Conservation (phyloP, 2,329 filamentous ascomycete species). For the Capronia epimyces region DNA sequence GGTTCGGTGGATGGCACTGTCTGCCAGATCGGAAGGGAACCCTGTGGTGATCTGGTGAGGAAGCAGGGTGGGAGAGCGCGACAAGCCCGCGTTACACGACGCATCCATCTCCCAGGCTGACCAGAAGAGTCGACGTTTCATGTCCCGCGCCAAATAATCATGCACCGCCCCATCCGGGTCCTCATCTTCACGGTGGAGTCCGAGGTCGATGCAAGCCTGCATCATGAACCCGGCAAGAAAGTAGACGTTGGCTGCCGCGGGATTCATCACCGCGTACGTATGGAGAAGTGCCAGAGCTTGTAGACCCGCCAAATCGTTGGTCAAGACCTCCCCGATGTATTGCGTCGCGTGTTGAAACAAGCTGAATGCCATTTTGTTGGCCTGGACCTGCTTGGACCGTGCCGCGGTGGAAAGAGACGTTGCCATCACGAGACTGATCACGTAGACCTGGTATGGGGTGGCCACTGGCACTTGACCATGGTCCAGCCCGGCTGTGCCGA, state of each 20-base stretch:
- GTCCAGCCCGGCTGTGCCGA: background rate
- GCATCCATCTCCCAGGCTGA: slow-evolving; percentile 5
- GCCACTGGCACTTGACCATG: background rate
- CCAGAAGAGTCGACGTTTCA: slow-evolving; percentile 8
- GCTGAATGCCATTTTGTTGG: background rate
- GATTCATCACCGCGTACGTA: slow-evolving; percentile 5
- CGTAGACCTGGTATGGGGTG: slow-evolving; percentile 1
- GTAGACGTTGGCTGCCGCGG: slow-evolving; percentile 5
- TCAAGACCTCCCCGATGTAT: slow-evolving; percentile 1
- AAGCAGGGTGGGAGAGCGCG: background rate
- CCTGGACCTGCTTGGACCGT: background rate
- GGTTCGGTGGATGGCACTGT: background rate
- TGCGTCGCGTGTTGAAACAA: slow-evolving; percentile 5
- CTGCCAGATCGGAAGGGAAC: slow-evolving; percentile 1
- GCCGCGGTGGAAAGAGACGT: slow-evolving; percentile 6
- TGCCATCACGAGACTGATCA: slow-evolving; percentile 5
- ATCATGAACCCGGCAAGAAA: slow-evolving; percentile 4
- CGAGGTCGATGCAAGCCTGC: slow-evolving; percentile 9
- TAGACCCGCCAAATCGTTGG: slow-evolving; percentile 5
- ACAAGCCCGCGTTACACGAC: background rate
- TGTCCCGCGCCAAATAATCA: background rate
- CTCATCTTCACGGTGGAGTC: slow-evolving; percentile 2
- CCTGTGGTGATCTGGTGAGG: background rate
- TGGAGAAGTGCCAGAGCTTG: slow-evolving; percentile 3
- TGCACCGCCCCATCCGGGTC: background rate